These are phyloP conservation scores for Tylopilus sp. DNA, from an alignment of 1,284 basidiomycete species.

Conservation along the genomic window DNA sequence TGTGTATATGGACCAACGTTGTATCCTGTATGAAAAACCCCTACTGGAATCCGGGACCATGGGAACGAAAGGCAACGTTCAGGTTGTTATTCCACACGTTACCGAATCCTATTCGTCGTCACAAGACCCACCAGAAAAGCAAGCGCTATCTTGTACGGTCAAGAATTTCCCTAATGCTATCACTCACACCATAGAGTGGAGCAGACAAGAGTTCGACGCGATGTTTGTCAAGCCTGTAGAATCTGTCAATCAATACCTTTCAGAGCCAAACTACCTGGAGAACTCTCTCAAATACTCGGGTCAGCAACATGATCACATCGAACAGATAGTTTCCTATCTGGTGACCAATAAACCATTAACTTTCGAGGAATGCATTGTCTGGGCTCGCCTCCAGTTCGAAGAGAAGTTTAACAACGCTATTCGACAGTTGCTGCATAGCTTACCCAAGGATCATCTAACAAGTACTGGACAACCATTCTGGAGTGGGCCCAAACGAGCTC, in stretches of 20 bases:
- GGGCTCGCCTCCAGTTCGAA: constrained; percentile 97
- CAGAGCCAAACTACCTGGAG: constrained; percentile 95
- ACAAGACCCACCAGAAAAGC: constrained; percentile 99
- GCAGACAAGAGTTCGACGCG: constrained; percentile 89
- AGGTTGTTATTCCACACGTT: constrained; percentile 93
- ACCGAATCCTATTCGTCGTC: constrained; percentile 99
- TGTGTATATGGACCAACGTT: constrained; percentile 98
- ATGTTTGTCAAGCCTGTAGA: constrained; percentile 94
- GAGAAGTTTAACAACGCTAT: constrained; percentile 94
- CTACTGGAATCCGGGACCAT: constrained; percentile 97
- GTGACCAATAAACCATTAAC: constrained; percentile 92
- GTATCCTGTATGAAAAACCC: constrained; percentile 96
- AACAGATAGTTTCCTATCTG: constrained; percentile 88
- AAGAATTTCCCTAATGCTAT: constrained; percentile 99
- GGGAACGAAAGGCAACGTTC: constrained; percentile 98
- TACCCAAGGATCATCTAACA: constrained; percentile 91
- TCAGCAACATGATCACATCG: constrained; percentile 87
- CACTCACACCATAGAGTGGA: constrained; percentile 99
- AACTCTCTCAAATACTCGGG: constrained; percentile 87
- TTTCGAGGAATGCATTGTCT: constrained; percentile 96
- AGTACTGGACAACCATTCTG: constrained; percentile 93
- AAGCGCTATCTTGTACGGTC: constrained; percentile 96
- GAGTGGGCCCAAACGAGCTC: constrained; percentile 97
- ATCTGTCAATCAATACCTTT: constrained; percentile 95
- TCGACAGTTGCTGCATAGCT: constrained; percentile 87